Conservation (phyloP, 805 yeast species). For the Barnettozyma sucrosica region DNA sequence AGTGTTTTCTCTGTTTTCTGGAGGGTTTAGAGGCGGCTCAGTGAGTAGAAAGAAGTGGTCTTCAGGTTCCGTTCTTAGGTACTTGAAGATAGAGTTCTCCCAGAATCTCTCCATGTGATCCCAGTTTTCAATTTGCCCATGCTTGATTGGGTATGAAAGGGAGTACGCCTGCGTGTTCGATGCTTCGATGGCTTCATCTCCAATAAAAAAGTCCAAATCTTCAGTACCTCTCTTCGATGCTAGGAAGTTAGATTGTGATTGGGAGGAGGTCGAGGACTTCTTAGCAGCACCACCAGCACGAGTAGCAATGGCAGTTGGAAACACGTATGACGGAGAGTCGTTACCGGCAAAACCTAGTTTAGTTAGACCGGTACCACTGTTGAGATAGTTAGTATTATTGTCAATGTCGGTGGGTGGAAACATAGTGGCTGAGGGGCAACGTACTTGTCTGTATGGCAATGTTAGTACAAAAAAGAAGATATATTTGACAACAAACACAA, state of each 20-base stretch:
- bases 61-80: conserved; percentile 96
- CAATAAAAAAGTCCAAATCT: conserved; percentile 90
- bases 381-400: conserved; percentile 15
- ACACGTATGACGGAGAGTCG: conserved; percentile 94
- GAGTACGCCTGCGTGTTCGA: conserved; percentile 90
- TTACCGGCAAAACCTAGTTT: conserved; percentile 98
- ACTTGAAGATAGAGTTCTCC: conserved; percentile 96
- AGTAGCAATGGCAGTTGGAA: conserved; percentile 92
- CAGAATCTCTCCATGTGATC: conserved; percentile 99
- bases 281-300: conserved; percentile 42
- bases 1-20: conserved; percentile 96
- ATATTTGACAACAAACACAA: background rate
- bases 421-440: conserved; percentile 2
- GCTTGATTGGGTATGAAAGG: conserved; percentile 87
- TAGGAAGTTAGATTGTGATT: conserved; percentile 31
- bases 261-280: conserved; percentile 42
- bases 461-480: conserved; percentile 13
- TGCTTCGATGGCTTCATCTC: conserved; percentile 89
- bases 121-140: conserved; percentile 98
- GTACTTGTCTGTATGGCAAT: conserved; percentile 18
- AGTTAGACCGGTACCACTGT: conserved; percentile 95
- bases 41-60: conserved; percentile 94
- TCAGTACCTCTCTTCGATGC: conserved; percentile 76
- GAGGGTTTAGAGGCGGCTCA: conserved; percentile 99
- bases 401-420: background rate